Percentiles rank a stretch among this genome's conserved stretches.
phyloP scores from a whole-genome alignment of 305 asterid genomes.

The Solanum hybrid region DNA sequence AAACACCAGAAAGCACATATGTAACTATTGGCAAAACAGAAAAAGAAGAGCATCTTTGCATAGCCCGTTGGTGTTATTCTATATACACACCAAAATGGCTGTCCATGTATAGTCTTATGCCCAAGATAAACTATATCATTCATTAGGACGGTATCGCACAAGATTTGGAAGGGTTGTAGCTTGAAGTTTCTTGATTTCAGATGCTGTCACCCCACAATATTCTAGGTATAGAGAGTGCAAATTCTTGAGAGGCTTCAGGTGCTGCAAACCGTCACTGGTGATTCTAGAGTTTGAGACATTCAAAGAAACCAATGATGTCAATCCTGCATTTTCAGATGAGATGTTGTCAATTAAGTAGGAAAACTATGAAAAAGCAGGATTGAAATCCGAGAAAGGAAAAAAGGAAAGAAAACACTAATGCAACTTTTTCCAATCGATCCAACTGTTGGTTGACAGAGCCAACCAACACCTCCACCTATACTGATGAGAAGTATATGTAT shows the following conservation, averaged over 20 bases:
- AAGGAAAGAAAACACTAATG: neutral
- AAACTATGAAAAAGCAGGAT: neutral
- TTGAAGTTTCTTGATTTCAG: conserved; percentile 9
- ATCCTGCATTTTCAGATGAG: neutral
- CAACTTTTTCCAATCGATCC: neutral
- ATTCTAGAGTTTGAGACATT: conserved; percentile 5
- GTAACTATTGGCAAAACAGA: neutral
- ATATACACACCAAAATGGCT: neutral
- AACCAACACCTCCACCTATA: neutral
- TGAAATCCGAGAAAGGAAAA: neutral
- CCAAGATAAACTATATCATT: neutral
- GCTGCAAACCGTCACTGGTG: conserved; percentile 3
- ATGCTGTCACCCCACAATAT: conserved; percentile 6
- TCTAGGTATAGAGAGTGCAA: conserved; percentile 2
- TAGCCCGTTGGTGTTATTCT: neutral
- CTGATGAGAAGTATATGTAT: neutral
- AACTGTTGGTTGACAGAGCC: neutral
- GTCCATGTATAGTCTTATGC: neutral
- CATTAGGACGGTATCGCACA: neutral
- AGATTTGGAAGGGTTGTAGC: conserved; percentile 1
- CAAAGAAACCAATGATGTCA: conserved; percentile 8
- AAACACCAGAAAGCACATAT: neutral
- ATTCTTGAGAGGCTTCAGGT: conserved; percentile 6
- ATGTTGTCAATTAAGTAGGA: neutral
- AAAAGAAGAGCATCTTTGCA: neutral